These are phyloP conservation scores for Bidens hawaiensis DNA, from an alignment of 140 eudicot species.

Conservation along the genomic window DNA sequence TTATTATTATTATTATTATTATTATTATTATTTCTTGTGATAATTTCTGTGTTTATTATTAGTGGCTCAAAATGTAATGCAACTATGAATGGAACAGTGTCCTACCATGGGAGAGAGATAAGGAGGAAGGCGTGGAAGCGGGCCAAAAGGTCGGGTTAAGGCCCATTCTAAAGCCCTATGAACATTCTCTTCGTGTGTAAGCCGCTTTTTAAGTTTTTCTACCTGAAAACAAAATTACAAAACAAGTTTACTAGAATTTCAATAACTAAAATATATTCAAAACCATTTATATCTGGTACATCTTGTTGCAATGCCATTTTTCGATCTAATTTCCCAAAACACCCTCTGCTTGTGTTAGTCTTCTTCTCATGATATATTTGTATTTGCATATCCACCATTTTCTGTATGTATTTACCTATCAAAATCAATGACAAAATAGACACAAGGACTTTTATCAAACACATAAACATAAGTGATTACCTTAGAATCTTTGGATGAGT, in stretches of 20 bases:
- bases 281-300: conserved; percentile 35
- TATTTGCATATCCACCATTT: conserved; percentile 34
- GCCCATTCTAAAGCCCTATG: conserved; percentile 75
- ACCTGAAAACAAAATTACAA: conserved; percentile 33
- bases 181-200: conserved; percentile 72
- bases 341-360: conserved; percentile 26
- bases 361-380: conserved; percentile 37
- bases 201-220: conserved; percentile 64
- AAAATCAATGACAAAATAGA: neutral
- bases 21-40: too few species aligned
- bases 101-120: conserved; percentile 54
- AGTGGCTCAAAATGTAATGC: neutral
- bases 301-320: conserved; percentile 68
- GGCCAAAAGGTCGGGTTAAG: conserved; percentile 58
- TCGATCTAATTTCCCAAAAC: conserved; percentile 41
- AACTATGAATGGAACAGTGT: neutral
- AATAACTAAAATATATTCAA: neutral
- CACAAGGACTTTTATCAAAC: conserved; percentile 5
- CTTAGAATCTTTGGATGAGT: conserved; percentile 41
- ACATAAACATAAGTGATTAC: conserved; percentile 21
- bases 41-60: too few species aligned
- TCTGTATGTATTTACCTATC: conserved; percentile 4
- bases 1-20: too few species aligned
- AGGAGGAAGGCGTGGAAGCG: conserved; percentile 74
- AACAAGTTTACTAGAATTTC: neutral